A percentile compares a stretch with the other conserved stretches of the same genome.
phyloP scores from a whole-genome alignment of 2,329 filamentous ascomycete genomes.

The Aspergillus hortae region DNA sequence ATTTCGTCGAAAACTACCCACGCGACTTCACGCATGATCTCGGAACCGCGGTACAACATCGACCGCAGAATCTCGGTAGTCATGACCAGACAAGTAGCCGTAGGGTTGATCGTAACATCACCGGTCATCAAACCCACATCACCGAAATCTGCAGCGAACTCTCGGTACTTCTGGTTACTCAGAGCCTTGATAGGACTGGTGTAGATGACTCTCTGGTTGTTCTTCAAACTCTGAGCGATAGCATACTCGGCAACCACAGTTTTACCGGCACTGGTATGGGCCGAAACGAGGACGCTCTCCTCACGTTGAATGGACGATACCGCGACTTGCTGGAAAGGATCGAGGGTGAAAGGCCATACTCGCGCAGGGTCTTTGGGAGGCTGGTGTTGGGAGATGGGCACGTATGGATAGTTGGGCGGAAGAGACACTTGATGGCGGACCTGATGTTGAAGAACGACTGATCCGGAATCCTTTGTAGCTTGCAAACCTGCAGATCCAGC shows the following conservation, averaged over 20 bases:
- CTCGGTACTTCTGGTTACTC: constrained; percentile 97
- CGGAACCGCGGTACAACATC: constrained; percentile 95
- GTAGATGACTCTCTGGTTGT: constrained; percentile 98
- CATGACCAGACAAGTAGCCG: constrained; percentile 97
- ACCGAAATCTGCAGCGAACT: constrained; percentile 92
- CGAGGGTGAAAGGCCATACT: constrained; percentile 82
- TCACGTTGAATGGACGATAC: constrained; percentile 93
- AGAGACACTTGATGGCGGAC: constrained; percentile 97
- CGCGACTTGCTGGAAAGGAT: constrained; percentile 94
- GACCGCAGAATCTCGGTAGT: constrained; percentile 98
- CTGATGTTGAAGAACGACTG: constrained; percentile 85
- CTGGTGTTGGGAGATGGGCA: constrained; percentile 92
- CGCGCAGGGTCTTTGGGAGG: constrained; percentile 82
- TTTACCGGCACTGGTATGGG: constrained; percentile 96
- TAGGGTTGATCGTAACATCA: constrained; percentile 98
- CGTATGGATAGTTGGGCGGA: constrained; percentile 88
- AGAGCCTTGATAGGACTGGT: constrained; percentile 98
- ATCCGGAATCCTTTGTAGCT: constrained; percentile 58
- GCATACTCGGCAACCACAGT: constrained; percentile 98
- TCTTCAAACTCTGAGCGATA: constrained; percentile 93
- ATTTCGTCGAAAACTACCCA: constrained; percentile 99
- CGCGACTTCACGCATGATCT: constrained; percentile 98
- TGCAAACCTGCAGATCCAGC: constrained; percentile 70
- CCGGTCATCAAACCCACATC: constrained; percentile 98
- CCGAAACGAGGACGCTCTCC: constrained; percentile 94